These are phyloP conservation scores for Trypanosoma cruzi DNA, from an alignment of 208 protist genomes.

Conservation along the genomic window DNA sequence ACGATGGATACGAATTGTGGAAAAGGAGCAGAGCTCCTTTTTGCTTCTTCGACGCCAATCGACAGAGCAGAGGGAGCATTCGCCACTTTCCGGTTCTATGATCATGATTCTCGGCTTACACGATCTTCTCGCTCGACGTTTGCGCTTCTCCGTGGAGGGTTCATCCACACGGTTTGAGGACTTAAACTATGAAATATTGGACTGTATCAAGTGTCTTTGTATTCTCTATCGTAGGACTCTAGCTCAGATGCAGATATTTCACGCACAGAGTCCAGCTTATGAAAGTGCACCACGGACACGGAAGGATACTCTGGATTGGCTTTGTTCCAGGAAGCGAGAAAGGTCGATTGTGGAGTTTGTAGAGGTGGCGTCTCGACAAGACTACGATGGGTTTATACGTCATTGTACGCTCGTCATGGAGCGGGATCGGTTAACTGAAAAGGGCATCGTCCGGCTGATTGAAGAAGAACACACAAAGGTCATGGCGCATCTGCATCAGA, in stretches of 20 bases:
- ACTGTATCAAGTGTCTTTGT: constrained; percentile 64
- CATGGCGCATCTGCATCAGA: constrained; percentile 35
- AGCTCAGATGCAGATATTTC: constrained; percentile 58
- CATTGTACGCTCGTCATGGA: constrained; percentile 65
- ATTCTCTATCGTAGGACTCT: constrained; percentile 60
- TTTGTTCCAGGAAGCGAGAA: constrained; percentile 34
- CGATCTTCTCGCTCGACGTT: constrained; percentile 67
- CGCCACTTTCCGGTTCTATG: constrained; percentile 64
- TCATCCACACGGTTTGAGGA: constrained; percentile 31
- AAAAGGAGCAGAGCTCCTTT: constrained; percentile 39
- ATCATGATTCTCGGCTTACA: constrained; percentile 59
- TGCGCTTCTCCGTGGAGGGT: constrained; percentile 47
- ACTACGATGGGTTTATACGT: constrained; percentile 81
- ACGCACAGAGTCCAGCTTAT: constrained; percentile 5
- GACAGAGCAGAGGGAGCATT: constrained; percentile 61
- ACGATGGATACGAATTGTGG: constrained; percentile 48
- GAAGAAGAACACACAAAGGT: constrained; percentile 33
- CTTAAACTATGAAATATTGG: constrained; percentile 63
- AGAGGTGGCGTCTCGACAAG: constrained; percentile 75
- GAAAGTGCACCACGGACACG: constrained; percentile 18
- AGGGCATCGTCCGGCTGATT: constrained; percentile 43
- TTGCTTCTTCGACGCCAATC: constrained; percentile 37
- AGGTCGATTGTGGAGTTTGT: constrained; percentile 70
- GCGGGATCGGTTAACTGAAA: constrained; percentile 62
- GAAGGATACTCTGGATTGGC: constrained; percentile 32